Evolutionary conservation across 768 basidiomycete genomes (phyloP).

Genomic region (Rhodotorula sphaerocarpa): DNA sequence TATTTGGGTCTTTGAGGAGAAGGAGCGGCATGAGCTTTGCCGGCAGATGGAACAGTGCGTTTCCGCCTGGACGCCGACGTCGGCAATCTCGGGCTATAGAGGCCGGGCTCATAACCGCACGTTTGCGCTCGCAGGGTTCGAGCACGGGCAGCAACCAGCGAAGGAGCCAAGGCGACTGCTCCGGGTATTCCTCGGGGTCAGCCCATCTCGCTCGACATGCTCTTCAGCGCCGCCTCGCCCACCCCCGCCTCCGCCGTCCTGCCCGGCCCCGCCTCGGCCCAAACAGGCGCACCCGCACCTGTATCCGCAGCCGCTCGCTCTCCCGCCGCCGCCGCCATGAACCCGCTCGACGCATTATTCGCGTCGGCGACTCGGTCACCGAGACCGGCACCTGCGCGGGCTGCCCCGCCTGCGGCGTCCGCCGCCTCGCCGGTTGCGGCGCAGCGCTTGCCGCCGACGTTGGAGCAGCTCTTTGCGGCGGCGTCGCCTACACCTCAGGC

Average conservation of each 20-base stretch:
- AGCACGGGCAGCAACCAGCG: no score
- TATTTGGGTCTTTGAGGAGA: slow-evolving; percentile 39
- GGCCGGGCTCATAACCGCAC: no score
- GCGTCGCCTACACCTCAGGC: slow-evolving; percentile 16
- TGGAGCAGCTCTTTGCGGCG: slow-evolving; percentile 21
- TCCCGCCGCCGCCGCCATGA: neutral
- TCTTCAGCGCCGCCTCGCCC: slow-evolving; percentile 24
- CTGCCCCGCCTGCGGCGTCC: neutral
- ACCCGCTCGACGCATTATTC: slow-evolving; percentile 24
- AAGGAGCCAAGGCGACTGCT: neutral
- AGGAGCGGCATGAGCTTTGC: slow-evolving; percentile 30
- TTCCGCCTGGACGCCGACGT: neutral
- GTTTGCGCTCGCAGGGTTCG: slow-evolving; percentile 15
- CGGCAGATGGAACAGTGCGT: slow-evolving; percentile 34
- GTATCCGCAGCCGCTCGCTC: no score
- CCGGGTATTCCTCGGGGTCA: slow-evolving; percentile 13
- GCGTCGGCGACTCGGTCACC: neutral
- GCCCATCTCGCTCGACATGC: slow-evolving; percentile 35
- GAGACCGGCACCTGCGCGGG: neutral
- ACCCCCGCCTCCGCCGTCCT: neutral
- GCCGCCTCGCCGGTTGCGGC: neutral
- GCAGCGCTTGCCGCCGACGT: neutral
- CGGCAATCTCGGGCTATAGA: no score
- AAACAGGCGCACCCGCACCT: no score
- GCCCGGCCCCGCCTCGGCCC: no score